A percentile compares a stretch with the other conserved stretches of the same genome.
Evolutionary conservation across 2,329 filamentous ascomycete genomes (phyloP).

Genomic region (Acephala macrosclerotiorum): DNA sequence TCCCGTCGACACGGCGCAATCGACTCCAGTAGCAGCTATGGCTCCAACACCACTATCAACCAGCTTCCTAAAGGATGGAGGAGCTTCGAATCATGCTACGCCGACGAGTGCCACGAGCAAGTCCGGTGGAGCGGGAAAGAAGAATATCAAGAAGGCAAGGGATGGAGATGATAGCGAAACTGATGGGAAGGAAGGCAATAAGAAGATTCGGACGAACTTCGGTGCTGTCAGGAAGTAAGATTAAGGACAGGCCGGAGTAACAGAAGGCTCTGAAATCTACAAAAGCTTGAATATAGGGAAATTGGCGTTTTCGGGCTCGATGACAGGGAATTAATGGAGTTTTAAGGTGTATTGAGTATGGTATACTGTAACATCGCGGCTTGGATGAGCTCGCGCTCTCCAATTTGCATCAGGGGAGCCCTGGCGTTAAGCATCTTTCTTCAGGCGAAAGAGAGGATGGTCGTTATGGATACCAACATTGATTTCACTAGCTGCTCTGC

Average conservation of each 20-base stretch:
- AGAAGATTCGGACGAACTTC: conserved; percentile 44
- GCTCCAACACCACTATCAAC: conserved; percentile 64
- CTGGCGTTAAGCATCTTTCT: neutral
- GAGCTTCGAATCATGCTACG: conserved; percentile 58
- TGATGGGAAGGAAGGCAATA: conserved; percentile 52
- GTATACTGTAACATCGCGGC: neutral
- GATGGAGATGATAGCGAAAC: conserved; percentile 64
- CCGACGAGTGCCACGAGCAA: conserved; percentile 58
- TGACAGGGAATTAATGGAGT: neutral
- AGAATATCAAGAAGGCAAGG: conserved; percentile 55
- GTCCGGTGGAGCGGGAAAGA: conserved; percentile 53
- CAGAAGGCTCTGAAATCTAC: neutral
- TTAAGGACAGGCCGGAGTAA: neutral
- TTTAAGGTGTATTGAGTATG: neutral
- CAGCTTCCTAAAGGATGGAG: conserved; percentile 55
- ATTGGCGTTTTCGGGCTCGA: neutral
- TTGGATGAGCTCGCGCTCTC: neutral
- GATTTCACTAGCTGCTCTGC: neutral
- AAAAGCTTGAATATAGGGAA: neutral
- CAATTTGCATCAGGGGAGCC: neutral
- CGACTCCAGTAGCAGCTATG: conserved; percentile 47
- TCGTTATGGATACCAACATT: neutral
- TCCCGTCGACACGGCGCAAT: conserved; percentile 40
- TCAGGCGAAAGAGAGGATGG: neutral
- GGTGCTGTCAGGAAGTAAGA: conserved; percentile 40